Base-by-base conservation (phyloP, 2,329 filamentous ascomycete genomes). In the Cercospora zeina region DNA sequence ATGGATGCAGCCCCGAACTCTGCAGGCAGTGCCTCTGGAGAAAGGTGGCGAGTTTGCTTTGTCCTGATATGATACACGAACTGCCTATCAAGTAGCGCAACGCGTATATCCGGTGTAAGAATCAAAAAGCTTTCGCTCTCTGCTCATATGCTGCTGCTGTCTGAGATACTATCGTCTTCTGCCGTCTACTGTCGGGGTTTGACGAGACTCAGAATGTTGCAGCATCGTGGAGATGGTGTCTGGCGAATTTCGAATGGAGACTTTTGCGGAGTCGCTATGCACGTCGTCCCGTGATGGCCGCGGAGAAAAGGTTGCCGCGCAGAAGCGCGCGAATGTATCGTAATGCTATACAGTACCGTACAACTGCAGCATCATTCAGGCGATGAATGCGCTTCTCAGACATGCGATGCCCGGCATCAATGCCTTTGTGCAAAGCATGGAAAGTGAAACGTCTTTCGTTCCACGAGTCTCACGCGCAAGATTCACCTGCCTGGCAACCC, bases 401-500 rank as follows among this genome's bases (percentile, higher is more conserved):
- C 16, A 19, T 39, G n/a, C 5, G 14, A 19, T 3, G 24, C 24
- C 24, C 24, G 6, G 6, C 6, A 3, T 27, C 24, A 27, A 27
- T 27, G 39, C 19, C 9, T 21, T 42, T 10, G 24, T 42, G n/a
- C 8, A 42, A 42, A 9, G 37, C 39, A 42, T n/a, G 39, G 39
- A 42, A 11, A 42, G 39, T 42, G 39, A 42, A 24, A 24, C 39
- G 39, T 5, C 8, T 16, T 45, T 8, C 39, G 21, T 45, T 45
- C 30, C 47, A 51, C 30, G 47, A 16, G 47, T 33, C 24, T n/a
- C 13, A 51, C 47, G n/a, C 30, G 14, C 47, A 33, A 51, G 33
- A 55, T 37, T 55, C 53, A 55, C 34, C 36, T 54, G 50, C 50
- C 31, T 55, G 34, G 34, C 53, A 55, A 55, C 53, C 53, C 31